Conservation (phyloP, 2,329 filamentous ascomycete species). For the Cercospora janseana region DNA sequence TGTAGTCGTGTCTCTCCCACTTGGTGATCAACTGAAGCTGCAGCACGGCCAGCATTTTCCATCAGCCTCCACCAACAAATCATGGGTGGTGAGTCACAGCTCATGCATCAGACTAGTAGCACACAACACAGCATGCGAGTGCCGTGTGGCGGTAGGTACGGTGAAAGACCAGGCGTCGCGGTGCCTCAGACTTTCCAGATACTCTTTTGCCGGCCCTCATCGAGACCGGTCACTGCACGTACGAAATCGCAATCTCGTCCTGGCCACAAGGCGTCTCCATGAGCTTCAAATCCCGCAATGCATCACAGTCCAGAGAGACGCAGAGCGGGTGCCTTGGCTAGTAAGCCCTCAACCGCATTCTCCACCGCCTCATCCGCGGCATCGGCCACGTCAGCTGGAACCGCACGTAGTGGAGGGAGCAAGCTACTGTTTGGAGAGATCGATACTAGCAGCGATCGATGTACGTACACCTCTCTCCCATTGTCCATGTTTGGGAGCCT, state of each 20-base stretch:
- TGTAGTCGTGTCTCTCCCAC: conserved; percentile 33
- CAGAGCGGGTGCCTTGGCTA: conserved; percentile 31
- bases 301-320: conserved; percentile 31
- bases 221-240: conserved; percentile 19
- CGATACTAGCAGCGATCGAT: conserved; percentile 43
- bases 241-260: conserved; percentile 22
- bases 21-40: conserved; percentile 22
- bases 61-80: conserved; percentile 24
- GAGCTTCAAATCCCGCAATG: conserved; percentile 28
- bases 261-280: conserved; percentile 23
- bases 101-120: conserved; percentile 27
- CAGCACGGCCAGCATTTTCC: conserved; percentile 21
- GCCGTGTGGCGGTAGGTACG: conserved; percentile 23
- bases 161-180: conserved; percentile 19
- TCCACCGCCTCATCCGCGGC: conserved; percentile 35
- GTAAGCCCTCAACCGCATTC: conserved; percentile 37
- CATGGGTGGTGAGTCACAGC: conserved; percentile 29
- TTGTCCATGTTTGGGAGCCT: conserved; percentile 16
- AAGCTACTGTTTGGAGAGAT: conserved; percentile 51
- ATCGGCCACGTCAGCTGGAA: conserved; percentile 38
- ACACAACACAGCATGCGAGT: conserved; percentile 21
- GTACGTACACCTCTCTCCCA: conserved; percentile 30
- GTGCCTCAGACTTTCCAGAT: conserved; percentile 24
- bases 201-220: conserved; percentile 19
- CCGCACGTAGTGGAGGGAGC: conserved; percentile 39